phyloP scores from a whole-genome alignment of 768 basidiomycete genomes.

The Mrakia hoshinonis region DNA sequence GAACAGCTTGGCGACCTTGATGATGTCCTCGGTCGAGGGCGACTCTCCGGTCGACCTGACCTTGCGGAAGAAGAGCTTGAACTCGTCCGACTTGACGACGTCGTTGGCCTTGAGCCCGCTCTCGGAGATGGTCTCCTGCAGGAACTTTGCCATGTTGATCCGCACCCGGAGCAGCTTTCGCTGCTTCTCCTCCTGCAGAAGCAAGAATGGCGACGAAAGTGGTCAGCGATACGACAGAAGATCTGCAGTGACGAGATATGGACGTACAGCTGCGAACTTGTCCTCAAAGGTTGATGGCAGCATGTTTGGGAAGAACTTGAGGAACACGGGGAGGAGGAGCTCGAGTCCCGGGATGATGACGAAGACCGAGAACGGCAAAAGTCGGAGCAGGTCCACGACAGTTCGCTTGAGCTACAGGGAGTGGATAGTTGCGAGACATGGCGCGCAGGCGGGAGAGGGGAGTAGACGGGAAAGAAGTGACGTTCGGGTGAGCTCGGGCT shows the following conservation, averaged over 20 bases:
- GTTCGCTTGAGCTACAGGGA: constrained; percentile 81
- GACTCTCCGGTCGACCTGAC: constrained; percentile 91
- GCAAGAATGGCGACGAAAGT: not conserved
- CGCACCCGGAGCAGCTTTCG: constrained; percentile 88
- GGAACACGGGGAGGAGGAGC: constrained; percentile 82
- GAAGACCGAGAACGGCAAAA: constrained; percentile 92
- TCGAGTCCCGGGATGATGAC: constrained; percentile 98
- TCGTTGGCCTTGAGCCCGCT: constrained; percentile 84
- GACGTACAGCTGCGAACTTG: constrained; percentile 77
- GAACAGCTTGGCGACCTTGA: constrained; percentile 92
- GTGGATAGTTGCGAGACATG: not conserved
- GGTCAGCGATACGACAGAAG: not conserved
- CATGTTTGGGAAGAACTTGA: constrained; percentile 98
- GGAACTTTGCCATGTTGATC: constrained; percentile 97
- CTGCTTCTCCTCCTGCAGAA: constrained; percentile 80
- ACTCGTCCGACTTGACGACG: constrained; percentile 86
- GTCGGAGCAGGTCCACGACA: constrained; percentile 80
- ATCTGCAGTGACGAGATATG: not conserved
- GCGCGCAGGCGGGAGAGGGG: not conserved
- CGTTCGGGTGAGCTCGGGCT: too few relatives aligned
- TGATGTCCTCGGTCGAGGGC: constrained; percentile 76
- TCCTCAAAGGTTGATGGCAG: constrained; percentile 97
- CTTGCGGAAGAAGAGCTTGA: constrained; percentile 99
- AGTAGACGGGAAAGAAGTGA: constrained; percentile 3
- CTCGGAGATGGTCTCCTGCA: constrained; percentile 93